Base-by-base conservation (phyloP, 2,329 filamentous ascomycete genomes). In the Xylogone sp. region DNA sequence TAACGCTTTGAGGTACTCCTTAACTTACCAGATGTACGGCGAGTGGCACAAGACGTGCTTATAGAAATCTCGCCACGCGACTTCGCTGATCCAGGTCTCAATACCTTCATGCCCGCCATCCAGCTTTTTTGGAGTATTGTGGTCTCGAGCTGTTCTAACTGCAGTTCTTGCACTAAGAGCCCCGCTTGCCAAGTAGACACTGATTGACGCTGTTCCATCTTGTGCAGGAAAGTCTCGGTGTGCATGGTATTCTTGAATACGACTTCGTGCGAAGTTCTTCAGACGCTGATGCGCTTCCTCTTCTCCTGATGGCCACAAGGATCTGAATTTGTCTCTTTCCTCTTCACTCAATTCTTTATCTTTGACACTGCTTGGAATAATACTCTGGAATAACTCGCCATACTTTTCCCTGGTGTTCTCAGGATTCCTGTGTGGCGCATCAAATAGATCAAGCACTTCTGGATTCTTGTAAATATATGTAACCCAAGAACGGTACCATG, bases 1-100 rank as follows among this genome's bases (percentile, higher is more conserved):
- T n/a, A n/a, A n/a, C n/a, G n/a, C n/a, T n/a, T n/a, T n/a, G 1
- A 10, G 10, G 39, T 21, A 18, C 24, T 50, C 43, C 29, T 44
- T 42, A 9, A 67, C 77, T 63, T 69, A 84, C 83, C 85, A 90
- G 6, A 91, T 75, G 61, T 91, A 92, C 0, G 92, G 92, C 89
- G 90, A 96, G 54, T 92, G 74, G 0, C 85, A 88, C 4, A 96
- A 71, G 2, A 96, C 88, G 65, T 94, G 88, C 62, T 86, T 90
- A 71, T 95, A 95, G 63, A 95, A 95, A 62, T 95, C 90, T 13
- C 90, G 76, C 90, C 90, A 94, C 0, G 88, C 90, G 3, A 95
- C 77, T 67, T 95, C 90, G 49, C 84, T 84, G 56, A 94, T 90
- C 89, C 89, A 95, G 0, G 76, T 75, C 47, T 79, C 74, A 51